Conservation (phyloP, 2,329 filamentous ascomycete genomes). For the Botryosphaeria agaves region DNA sequence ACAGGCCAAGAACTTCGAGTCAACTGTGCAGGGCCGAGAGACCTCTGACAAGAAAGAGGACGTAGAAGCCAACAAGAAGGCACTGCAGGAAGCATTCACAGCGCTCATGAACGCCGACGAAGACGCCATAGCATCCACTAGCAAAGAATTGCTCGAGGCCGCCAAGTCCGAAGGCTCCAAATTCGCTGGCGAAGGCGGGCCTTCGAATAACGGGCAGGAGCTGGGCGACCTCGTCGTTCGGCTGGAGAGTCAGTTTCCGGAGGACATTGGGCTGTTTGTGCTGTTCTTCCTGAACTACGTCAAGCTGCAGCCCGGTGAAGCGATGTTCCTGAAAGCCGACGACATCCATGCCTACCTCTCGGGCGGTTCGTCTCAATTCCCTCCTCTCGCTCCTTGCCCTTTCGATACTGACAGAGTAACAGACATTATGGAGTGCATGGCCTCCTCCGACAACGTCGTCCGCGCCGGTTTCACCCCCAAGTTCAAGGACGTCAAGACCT, state of each 20-base stretch:
- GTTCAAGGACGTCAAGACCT: conserved; percentile 86
- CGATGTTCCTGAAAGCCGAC: conserved; percentile 88
- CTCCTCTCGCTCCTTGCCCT: not conserved
- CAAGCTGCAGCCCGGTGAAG: conserved; percentile 72
- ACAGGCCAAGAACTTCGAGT: conserved; percentile 26
- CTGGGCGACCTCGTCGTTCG: conserved; percentile 62
- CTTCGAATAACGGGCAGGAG: conserved; percentile 49
- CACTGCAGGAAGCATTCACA: conserved; percentile 57
- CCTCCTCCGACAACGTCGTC: conserved; percentile 94
- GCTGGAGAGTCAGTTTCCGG: conserved; percentile 68
- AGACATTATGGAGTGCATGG: conserved; percentile 99
- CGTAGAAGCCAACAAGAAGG: conserved; percentile 50
- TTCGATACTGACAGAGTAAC: not conserved
- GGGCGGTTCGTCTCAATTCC: conserved; percentile 26
- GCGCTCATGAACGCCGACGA: conserved; percentile 64
- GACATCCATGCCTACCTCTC: conserved; percentile 94
- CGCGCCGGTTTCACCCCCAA: conserved; percentile 95
- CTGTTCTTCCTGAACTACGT: conserved; percentile 97
- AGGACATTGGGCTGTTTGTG: conserved; percentile 85
- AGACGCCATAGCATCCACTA: conserved; percentile 45
- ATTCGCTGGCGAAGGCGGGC: conserved; percentile 60
- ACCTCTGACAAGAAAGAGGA: conserved; percentile 27
- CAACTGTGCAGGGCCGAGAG: conserved; percentile 33
- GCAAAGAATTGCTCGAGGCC: conserved; percentile 51
- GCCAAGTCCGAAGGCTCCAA: conserved; percentile 48